Conservation (phyloP, 2,329 filamentous ascomycete species). For the Pestalotiopsis sp. region DNA sequence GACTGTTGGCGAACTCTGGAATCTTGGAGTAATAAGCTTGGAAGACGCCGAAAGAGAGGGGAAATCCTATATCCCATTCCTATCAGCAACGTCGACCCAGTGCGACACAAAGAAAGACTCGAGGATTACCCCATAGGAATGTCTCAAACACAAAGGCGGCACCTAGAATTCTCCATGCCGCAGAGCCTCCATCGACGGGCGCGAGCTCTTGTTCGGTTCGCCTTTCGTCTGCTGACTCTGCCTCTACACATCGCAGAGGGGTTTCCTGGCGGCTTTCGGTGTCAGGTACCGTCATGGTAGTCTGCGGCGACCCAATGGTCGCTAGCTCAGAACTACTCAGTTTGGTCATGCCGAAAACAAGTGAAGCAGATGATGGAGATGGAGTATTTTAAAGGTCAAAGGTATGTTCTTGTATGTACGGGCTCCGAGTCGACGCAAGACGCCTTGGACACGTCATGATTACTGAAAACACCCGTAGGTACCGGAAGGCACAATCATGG, state of each 20-base stretch:
- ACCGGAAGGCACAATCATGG: too few relatives aligned
- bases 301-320: not conserved
- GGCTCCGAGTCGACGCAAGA: too few relatives aligned
- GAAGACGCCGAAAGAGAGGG: constrained; percentile 32
- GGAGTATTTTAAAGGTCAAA: not conserved
- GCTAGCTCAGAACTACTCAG: constrained; percentile 13
- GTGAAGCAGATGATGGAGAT: too few relatives aligned
- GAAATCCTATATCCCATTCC: constrained; percentile 24
- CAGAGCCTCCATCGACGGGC: constrained; percentile 24
- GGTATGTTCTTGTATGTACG: not conserved
- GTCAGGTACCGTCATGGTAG: not conserved
- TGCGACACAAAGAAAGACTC: not conserved
- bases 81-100: not conserved
- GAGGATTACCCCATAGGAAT: constrained; percentile 24
- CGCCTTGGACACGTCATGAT: too few relatives aligned
- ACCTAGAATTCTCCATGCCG: constrained; percentile 26
- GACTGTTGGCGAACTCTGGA: constrained; percentile 26
- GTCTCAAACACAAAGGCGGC: constrained; percentile 29
- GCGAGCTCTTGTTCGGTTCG: constrained; percentile 16
- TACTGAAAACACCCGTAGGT: too few relatives aligned
- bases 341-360: not conserved
- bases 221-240: not conserved
- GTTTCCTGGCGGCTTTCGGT: not conserved
- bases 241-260: constrained; percentile 5
- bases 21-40: constrained; percentile 29